Base-by-base conservation (phyloP, 129 eudicot species). In the Lactuca saligna region DNA sequence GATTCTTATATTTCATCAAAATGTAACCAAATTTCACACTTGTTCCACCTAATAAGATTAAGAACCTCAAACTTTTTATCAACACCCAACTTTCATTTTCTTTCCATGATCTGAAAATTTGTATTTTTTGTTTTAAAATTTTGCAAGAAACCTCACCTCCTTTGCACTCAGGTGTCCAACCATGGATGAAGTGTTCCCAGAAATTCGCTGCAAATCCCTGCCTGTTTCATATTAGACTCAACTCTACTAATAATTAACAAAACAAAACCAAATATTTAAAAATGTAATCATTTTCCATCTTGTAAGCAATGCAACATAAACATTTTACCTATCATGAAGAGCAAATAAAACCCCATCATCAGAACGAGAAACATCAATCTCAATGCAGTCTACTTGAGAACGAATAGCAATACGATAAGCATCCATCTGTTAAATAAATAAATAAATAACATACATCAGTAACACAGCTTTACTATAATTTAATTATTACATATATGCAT, bases 361-460 rank as follows among this genome's bases (percentile, higher is more conserved):
- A 35, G 99, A 93, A 73, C 96, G 97, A 73, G 99, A 93, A 38
- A 87, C 99, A 79, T 93, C 99, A 83, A 93, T 87, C 82, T 93
- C 99, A 35, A 93, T 89, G 78, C 99, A 89, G 61, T 89, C 99
- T 66, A 81, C 95, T 80, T 80, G 84, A 78, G 92, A 83, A 62
- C 61, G 70, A 63, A 93, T 75, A 75, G 99, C 99, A 76, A 62
- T 75, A 29, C 63, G 80, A 69, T 89, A 93, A 17, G 99, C 97
- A 81, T 80, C 81, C 85, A 93, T 83, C 95, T 93, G 84, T 64
- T 66, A 4, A 54, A 54, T 42, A 63, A 75, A 69, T 8, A 35
- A 66, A 41, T 9, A 17, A 62, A 34, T 5, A 29, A 44, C 17
- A 66, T 57, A 1, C 29, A 25, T 13, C 51, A 56, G 59, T 25